Evolutionary conservation across 108 stramenopile species (phyloP), one percentile per base, ranked within the genome.

Genomic region (Aurantiochytrium sp.): DNA sequence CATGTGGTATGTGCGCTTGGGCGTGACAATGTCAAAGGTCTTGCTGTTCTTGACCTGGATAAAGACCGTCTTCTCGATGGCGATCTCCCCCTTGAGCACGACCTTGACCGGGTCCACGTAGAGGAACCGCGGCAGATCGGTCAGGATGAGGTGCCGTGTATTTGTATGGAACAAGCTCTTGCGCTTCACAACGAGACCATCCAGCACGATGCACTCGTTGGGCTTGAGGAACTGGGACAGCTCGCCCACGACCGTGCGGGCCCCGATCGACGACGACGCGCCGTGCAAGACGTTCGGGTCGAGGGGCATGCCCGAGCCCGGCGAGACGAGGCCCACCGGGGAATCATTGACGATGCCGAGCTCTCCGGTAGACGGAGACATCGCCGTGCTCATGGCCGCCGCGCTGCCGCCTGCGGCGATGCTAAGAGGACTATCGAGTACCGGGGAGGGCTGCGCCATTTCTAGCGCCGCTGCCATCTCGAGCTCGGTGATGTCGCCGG

Each of bases 111-210:
- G 73, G 30, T 86, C 88, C 27, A 88, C 48, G 53, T 88, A 88
- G 22, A 55, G 15, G 17, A 88, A 55, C 52, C 30, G 31, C 3
- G 88, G 86, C 39, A 30, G 4, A 19, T 86, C 37, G n/a, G 86
- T 88, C 32, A 88, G 81, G 1, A 88, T 86, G 19, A 88, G n/a
- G 30, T 88, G 86, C 19, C 88, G 88, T 27, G 41, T 27, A 10
- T 53, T 87, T 17, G 41, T 50, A 8, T 50, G 55, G n/a, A 36
- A 41, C 15, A 85, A 32, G 5, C 86, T 21, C 42, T 53, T 52
- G 1, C 88, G 69, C 45, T 86, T 86, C 68, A 52, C 54, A 3
- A 86, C 88, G 4, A 37, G 69, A 48, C 88, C 88, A 17, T n/a
- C 34, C 50, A 88, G 87, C 5, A 88, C 36, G 4, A 88, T 39